Base-by-base conservation (phyloP, 352 stramenopile genomes). In the Bremia lactucae region DNA sequence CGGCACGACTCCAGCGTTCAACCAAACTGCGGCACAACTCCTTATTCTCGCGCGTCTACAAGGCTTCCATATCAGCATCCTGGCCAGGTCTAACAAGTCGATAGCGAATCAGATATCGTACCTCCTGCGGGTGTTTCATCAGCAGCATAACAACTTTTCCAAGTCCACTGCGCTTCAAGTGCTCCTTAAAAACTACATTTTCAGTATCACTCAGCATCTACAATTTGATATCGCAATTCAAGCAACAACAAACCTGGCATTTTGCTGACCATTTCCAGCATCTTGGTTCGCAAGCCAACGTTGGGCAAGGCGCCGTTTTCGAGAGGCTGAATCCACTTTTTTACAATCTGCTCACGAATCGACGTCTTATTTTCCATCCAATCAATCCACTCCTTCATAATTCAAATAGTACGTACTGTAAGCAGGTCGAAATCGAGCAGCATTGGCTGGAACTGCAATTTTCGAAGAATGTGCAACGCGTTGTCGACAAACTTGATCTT, bases 261-360 rank as follows among this genome's bases (percentile, higher is more conserved):
- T 14, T 68, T 70, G 33, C 62, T 68, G 28, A 87, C 63, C 65
- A 89, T 87, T 7, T 90, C 66, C 7, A 93, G 62, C 70, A 93
- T 87, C 55, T 86, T 91, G 33, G 81, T 86, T 21, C 81, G 77
- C 28, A 93, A 55, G n/a, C 81, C 76, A 7, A 93, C 63, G 45
- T 91, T 93, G 10, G 81, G 77, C 33, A 93, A 50, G 26, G 73
- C 51, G 15, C 76, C 74, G 33, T 89, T 66, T 1, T 91, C 81
- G 26, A 90, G 35, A 18, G 81, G 81, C 44, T 91, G 78, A 26
- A 93, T 93, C 81, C 81, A 93, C 47, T 91, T 90, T 56, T 89
- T 93, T 38, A 93, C 74, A 49, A 93, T 83, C 79, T 92, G 29
- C 14, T 36, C 7, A 6, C 29, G 6, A n/a, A n/a, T n/a, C n/a